Evolutionary conservation across 306 rosid genomes (phyloP).

Genomic region (Cucumis sativus): DNA sequence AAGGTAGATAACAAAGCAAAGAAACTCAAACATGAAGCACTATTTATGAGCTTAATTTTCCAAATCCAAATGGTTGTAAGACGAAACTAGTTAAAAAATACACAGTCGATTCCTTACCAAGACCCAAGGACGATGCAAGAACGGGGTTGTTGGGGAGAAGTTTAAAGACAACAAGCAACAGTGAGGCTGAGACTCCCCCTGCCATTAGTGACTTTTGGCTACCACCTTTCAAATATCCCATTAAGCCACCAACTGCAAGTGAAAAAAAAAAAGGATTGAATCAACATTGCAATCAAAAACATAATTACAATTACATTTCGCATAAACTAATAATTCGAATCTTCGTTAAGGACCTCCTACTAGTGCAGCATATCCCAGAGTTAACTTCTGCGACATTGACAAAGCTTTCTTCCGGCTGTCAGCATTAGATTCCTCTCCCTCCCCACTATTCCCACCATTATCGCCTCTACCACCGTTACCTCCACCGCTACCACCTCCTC

Average conservation of each 20-base stretch:
- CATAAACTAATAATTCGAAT: not conserved
- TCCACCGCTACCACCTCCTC: slow-evolving; percentile 28
- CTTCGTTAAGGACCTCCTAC: slow-evolving; percentile 54
- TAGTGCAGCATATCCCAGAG: slow-evolving; percentile 83
- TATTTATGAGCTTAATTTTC: not conserved
- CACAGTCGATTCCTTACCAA: slow-evolving; percentile 46
- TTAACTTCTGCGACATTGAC: slow-evolving; percentile 91
- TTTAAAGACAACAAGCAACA: slow-evolving; percentile 47
- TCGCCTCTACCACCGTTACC: slow-evolving; percentile 27
- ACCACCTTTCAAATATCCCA: slow-evolving; percentile 92
- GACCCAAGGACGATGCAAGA: slow-evolving; percentile 80
- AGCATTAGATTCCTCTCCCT: slow-evolving; percentile 40
- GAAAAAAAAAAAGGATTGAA: not conserved
- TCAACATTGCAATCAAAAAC: not conserved
- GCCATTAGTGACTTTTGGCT: slow-evolving; percentile 89
- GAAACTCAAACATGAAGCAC: not conserved
- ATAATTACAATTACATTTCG: not conserved
- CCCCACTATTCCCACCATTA: slow-evolving; percentile 21
- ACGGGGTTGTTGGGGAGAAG: slow-evolving; percentile 71
- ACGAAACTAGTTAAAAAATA: not conserved
- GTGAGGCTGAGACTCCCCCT: slow-evolving; percentile 62
- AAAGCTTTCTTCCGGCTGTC: slow-evolving; percentile 30
- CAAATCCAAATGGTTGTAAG: not conserved
- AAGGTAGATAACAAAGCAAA: not conserved
- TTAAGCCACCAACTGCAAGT: slow-evolving; percentile 72